Percentiles rank a stretch among this genome's conserved stretches.
These are phyloP conservation scores for Pleurostoma richardsiae DNA, from an alignment of 2,329 filamentous ascomycete species.

Conservation along the genomic window DNA sequence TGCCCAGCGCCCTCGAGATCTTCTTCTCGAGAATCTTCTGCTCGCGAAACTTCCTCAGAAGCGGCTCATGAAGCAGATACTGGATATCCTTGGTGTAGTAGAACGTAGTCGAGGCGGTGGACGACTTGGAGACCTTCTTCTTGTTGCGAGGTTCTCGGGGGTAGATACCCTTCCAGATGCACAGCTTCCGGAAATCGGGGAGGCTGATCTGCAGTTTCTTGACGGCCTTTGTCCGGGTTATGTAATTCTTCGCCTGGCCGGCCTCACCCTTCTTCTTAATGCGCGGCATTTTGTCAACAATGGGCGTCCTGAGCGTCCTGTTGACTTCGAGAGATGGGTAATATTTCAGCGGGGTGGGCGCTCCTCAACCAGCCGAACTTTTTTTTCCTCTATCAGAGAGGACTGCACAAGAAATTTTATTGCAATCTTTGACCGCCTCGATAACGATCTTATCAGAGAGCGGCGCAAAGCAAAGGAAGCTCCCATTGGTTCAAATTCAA, in stretches of 20 bases:
- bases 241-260: slow-evolving; percentile 96
- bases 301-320: too few relatives aligned
- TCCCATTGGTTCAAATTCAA: too few relatives aligned
- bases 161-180: slow-evolving; percentile 99
- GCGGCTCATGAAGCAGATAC: slow-evolving; percentile 93
- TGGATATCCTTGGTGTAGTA: slow-evolving; percentile 93
- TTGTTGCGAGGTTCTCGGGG: slow-evolving; percentile 93
- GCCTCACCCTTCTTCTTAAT: slow-evolving; percentile 91
- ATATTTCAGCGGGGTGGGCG: not conserved
- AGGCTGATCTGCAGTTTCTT: slow-evolving; percentile 97
- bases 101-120: slow-evolving; percentile 88
- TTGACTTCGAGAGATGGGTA: too few relatives aligned
- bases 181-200: slow-evolving; percentile 94
- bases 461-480: too few relatives aligned
- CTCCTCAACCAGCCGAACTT: not conserved
- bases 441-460: too few relatives aligned
- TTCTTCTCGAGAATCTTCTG: slow-evolving; percentile 98
- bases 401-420: not conserved
- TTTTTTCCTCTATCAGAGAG: not conserved
- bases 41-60: slow-evolving; percentile 91
- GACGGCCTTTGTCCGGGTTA: slow-evolving; percentile 93
- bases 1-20: slow-evolving; percentile 85
- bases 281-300: slow-evolving; percentile 50
- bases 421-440: not conserved
- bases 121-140: slow-evolving; percentile 92